Evolutionary conservation across 495 filamentous ascomycete species (phyloP).

Genomic region (Apodospora peruviana): DNA sequence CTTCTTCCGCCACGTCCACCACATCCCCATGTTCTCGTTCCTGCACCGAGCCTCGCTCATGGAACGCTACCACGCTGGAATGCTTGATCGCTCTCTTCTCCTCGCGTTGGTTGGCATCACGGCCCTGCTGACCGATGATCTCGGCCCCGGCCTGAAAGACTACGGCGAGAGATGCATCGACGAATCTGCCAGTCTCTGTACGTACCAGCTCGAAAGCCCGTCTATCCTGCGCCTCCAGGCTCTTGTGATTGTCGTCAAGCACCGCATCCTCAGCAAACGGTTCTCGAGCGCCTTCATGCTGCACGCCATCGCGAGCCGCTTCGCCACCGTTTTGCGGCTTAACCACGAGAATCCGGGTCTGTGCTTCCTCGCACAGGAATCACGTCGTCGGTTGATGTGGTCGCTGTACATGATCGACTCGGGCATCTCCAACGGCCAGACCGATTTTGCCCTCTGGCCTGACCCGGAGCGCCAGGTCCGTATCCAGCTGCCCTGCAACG

Average conservation of each 20-base stretch:
- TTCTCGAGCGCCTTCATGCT: conserved; percentile 46
- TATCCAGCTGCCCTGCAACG: conserved; percentile 45
- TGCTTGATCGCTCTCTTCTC: conserved; percentile 40
- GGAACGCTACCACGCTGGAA: conserved; percentile 45
- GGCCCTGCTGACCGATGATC: conserved; percentile 38
- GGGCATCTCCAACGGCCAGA: conserved; percentile 37
- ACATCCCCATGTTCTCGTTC: conserved; percentile 45
- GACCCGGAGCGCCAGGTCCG: conserved; percentile 36
- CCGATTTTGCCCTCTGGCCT: conserved; percentile 41
- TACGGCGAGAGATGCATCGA: conserved; percentile 44
- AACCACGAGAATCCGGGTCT: conserved; percentile 44
- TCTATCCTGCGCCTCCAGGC: conserved; percentile 43
- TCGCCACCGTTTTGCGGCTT: conserved; percentile 41
- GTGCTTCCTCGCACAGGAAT: conserved; percentile 45
- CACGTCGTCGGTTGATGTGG: conserved; percentile 48
- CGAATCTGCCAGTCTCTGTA: conserved; percentile 36
- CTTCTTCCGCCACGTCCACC: conserved; percentile 47
- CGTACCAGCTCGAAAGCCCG: conserved; percentile 39
- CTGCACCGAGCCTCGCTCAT: conserved; percentile 47
- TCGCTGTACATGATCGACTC: conserved; percentile 45
- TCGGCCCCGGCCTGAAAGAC: conserved; percentile 35
- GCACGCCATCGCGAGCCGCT: conserved; percentile 39
- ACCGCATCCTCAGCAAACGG: conserved; percentile 40
- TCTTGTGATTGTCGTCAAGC: conserved; percentile 43
- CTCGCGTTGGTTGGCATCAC: conserved; percentile 45